Evolutionary conservation across 768 basidiomycete genomes (phyloP).

Genomic region (Serendipita sp.): DNA sequence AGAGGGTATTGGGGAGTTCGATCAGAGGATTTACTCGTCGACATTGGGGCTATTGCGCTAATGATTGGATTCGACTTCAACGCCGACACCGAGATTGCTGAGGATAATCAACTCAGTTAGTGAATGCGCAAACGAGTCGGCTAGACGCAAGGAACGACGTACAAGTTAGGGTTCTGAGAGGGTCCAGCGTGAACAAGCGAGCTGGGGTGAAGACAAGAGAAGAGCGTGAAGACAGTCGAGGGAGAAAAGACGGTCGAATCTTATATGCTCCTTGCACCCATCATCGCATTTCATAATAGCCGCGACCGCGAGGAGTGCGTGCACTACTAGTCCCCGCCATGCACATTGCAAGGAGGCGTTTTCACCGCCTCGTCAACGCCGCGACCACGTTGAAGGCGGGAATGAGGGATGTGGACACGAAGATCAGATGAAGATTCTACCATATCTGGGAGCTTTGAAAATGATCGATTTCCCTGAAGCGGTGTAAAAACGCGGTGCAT

Average conservation of each 20-base stretch:
- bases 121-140: too few species aligned
- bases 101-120: too few species aligned
- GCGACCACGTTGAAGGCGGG: neutral
- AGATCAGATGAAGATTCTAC: too few species aligned
- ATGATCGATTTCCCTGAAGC: too few species aligned
- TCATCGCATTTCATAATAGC: neutral
- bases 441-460: too few species aligned
- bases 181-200: neutral
- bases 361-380: neutral
- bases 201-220: too few species aligned
- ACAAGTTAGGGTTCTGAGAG: neutral
- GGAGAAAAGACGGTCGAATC: too few species aligned
- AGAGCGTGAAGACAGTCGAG: neutral
- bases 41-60: neutral
- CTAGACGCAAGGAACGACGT: neutral
- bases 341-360: neutral
- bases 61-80: constrained; percentile 1
- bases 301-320: neutral
- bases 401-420: too few species aligned
- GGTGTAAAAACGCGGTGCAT: too few species aligned
- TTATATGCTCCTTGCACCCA: neutral
- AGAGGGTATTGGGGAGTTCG: neutral
- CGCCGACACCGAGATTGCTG: neutral
- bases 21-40: neutral
- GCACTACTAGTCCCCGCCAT: neutral